A percentile compares a stretch with the other conserved stretches of the same genome.
These are phyloP conservation scores for Iberis amara DNA, from an alignment of 441 rosid species.

Conservation along the genomic window DNA sequence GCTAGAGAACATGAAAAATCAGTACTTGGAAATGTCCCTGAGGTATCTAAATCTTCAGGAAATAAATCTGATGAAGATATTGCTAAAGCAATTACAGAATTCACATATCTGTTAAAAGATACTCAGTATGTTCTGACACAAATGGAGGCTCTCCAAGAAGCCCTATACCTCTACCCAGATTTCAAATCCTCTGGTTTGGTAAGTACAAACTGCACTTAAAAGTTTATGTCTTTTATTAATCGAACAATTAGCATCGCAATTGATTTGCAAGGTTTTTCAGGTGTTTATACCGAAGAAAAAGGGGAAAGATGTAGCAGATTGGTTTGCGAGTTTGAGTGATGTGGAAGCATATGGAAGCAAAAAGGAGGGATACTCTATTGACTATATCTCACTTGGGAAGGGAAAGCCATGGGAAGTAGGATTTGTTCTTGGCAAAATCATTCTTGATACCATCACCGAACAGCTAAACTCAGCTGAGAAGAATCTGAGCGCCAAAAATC, in stretches of 20 bases:
- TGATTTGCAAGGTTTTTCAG: constrained; percentile 35
- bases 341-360: constrained; percentile 34
- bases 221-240: constrained; percentile 2
- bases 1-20: constrained; percentile 47
- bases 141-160: constrained; percentile 30
- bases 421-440: constrained; percentile 70
- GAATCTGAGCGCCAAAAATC: background rate
- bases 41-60: constrained; percentile 49
- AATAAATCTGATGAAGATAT: constrained; percentile 54
- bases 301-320: constrained; percentile 32
- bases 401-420: constrained; percentile 59
- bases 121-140: constrained; percentile 45
- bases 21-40: constrained; percentile 44
- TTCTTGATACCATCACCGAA: constrained; percentile 47
- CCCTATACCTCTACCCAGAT: constrained; percentile 39
- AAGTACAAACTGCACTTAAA: constrained; percentile 31
- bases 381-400: constrained; percentile 45
- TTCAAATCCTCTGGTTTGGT: constrained; percentile 49
- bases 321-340: constrained; percentile 42
- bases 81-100: constrained; percentile 48
- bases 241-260: background rate
- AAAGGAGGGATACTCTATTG: constrained; percentile 35
- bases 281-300: constrained; percentile 52
- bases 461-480: constrained; percentile 8
- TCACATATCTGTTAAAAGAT: constrained; percentile 45